Conservation (phyloP, 1,139 yeast genomes). For the Suhomyces chickasaworum region DNA sequence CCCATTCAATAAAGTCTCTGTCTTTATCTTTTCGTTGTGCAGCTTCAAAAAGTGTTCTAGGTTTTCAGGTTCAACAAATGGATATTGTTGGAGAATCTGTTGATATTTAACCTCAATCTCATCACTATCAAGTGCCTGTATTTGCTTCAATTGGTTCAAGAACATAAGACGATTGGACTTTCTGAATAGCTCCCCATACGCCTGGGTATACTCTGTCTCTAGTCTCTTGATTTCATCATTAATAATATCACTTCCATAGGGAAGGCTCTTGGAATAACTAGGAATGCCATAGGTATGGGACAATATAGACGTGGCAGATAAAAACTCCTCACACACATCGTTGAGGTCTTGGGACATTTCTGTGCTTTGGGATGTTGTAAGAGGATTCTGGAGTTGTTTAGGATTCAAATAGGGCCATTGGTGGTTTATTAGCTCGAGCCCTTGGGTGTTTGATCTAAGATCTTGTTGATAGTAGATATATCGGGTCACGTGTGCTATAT, state of each 20-base stretch:
- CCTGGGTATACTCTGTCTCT: conserved; percentile 26
- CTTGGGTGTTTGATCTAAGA: too few species aligned
- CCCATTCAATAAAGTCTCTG: conserved; percentile 26
- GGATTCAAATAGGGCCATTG: too few species aligned
- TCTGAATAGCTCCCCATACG: conserved; percentile 25
- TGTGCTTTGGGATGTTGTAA: neutral
- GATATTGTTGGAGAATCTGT: conserved; percentile 14
- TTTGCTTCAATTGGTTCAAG: conserved; percentile 26
- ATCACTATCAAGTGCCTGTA: conserved; percentile 18
- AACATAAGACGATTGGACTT: conserved; percentile 36
- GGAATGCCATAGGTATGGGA: conserved; percentile 34
- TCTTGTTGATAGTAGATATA: neutral
- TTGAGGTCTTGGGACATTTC: conserved; percentile 18
- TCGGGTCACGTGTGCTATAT: neutral
- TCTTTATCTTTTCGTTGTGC: conserved; percentile 29
- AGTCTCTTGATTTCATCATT: conserved; percentile 15
- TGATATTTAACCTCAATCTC: conserved; percentile 18
- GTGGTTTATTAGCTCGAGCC: too few species aligned
- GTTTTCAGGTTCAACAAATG: conserved; percentile 23
- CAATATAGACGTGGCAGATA: conserved; percentile 25
- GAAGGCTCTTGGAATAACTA: conserved; percentile 10
- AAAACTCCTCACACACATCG: conserved; percentile 25
- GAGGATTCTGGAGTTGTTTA: neutral
- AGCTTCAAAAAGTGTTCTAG: conserved; percentile 23
- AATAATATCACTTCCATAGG: neutral